Evolutionary conservation across 106 monocot genomes (phyloP), one percentile per base, ranked within the genome.

Genomic region (Narthecium ossifragum): DNA sequence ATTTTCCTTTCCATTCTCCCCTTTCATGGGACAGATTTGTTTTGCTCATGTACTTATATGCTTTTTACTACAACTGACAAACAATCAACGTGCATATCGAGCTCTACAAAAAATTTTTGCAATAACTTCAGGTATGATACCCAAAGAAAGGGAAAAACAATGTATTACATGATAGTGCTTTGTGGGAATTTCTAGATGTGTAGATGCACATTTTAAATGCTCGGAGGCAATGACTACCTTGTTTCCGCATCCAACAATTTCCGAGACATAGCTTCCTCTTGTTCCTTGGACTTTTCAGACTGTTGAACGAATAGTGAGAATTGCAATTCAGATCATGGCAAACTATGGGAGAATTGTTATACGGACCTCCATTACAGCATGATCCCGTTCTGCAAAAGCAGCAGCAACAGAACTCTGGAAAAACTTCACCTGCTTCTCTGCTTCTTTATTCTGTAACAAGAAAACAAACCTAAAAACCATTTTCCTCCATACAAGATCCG

Each of bases 331-430:
- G 8, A 53, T 53, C 2, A 54, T 31, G 27, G 0, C 53, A 22
- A 27, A 26, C 27, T 10, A 52, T 26, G 26, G 27, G 26, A 52
- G 7, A 55, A 9, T 15, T 29, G 12, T 0, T 21, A 34, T 22
- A 0, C 57, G 23, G 9, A 91, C 98, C 91, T 98, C 90, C 81
- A 98, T 81, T 70, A 91, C 21, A 49, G 86, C 71, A 34, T 85
- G 67, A 66, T 98, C 98, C 59, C 98, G 70, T 72, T 98, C 91
- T 58, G 91, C 52, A 72, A 84, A 98, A 75, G 90, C 87, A 52
- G 81, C 63, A 59, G 91, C 98, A 68, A 98, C 66, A 63, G 84
- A 77, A 53, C 76, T 76, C 51, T 98, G 98, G 63, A 91, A 98
- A 60, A 98, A 98, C 40, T 82, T 98, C 40, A 98, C 51, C 73